Conservation (phyloP, 2,329 filamentous ascomycete species). For the Monilinia fructigena region DNA sequence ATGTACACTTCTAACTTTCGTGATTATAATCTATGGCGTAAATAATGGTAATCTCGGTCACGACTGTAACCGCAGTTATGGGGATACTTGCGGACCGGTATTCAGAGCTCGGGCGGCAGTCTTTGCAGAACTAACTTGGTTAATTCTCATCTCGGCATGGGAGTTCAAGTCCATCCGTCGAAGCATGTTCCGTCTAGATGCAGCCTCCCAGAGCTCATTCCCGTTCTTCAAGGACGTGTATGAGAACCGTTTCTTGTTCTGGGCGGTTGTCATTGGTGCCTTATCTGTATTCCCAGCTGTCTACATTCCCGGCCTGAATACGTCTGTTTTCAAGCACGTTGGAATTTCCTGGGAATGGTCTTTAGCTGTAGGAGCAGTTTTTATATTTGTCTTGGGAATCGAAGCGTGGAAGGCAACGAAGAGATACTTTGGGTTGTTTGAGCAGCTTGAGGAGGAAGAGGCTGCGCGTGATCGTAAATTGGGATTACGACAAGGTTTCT, state of each 20-base stretch:
- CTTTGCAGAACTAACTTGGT: slow-evolving; percentile 74
- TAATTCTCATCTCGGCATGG: slow-evolving; percentile 74
- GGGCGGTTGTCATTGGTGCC: slow-evolving; percentile 57
- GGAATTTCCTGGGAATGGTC: slow-evolving; percentile 69
- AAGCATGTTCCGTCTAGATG: slow-evolving; percentile 73
- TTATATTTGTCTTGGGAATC: slow-evolving; percentile 62
- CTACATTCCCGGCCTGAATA: slow-evolving; percentile 69
- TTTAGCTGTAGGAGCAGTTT: slow-evolving; percentile 59
- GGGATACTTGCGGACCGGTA: slow-evolving; percentile 56
- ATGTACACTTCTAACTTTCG: slow-evolving; percentile 63
- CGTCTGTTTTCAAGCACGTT: slow-evolving; percentile 63
- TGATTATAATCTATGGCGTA: slow-evolving; percentile 63
- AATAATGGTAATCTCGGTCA: slow-evolving; percentile 54
- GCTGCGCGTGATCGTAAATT: background rate
- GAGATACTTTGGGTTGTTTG: slow-evolving; percentile 41
- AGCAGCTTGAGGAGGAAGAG: background rate
- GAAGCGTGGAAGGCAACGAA: slow-evolving; percentile 69
- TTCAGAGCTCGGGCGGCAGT: slow-evolving; percentile 72
- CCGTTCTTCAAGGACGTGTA: slow-evolving; percentile 66
- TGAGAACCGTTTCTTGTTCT: slow-evolving; percentile 72
- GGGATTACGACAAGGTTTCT: slow-evolving; percentile 15
- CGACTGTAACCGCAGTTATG: slow-evolving; percentile 60
- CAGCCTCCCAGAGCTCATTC: slow-evolving; percentile 57
- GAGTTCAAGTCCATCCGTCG: slow-evolving; percentile 72
- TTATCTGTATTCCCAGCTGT: slow-evolving; percentile 58